phyloP scores from a whole-genome alignment of 345 rosid genomes.

The Ailanthus altissimus region DNA sequence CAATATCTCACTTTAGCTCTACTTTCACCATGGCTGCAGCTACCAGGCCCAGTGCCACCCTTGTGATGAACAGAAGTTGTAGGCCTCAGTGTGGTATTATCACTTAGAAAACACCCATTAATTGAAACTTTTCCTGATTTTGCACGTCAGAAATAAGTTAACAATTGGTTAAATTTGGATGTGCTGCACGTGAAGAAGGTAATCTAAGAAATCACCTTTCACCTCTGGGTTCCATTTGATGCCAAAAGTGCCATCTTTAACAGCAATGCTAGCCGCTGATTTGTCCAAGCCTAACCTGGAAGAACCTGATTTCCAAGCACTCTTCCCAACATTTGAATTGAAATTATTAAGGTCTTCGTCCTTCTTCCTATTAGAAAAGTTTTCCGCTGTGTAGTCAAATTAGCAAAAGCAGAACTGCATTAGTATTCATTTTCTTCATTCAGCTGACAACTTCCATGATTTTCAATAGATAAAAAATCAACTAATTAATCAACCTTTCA shows the following conservation, averaged over 20 bases:
- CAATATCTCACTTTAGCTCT: conserved; percentile 23
- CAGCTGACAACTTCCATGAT: not conserved
- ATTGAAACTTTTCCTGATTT: conserved; percentile 20
- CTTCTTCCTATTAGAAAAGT: conserved; percentile 40
- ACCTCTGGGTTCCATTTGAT: not conserved
- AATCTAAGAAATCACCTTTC: conserved; percentile 7
- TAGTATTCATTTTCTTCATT: not conserved
- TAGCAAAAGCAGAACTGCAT: not conserved
- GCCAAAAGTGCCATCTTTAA: conserved; percentile 6
- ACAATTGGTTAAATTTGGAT: conserved; percentile 6
- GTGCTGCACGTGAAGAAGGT: not conserved
- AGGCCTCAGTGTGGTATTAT: conserved; percentile 14
- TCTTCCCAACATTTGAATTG: conserved; percentile 11
- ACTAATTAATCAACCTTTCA: conserved; percentile 34
- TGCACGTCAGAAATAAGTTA: conserved; percentile 13
- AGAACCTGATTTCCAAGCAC: not conserved
- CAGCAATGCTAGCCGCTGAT: conserved; percentile 3
- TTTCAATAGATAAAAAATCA: not conserved
- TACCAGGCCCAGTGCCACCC: not conserved
- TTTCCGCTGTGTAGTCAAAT: conserved; percentile 41
- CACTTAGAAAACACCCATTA: conserved; percentile 18
- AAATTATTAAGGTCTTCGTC: conserved; percentile 19
- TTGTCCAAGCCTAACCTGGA: conserved; percentile 1
- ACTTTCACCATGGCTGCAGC: conserved; percentile 5
- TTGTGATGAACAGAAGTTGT: conserved; percentile 17